Evolutionary conservation across 148 eudicot species (phyloP).

Genomic region (Simmondsia chinensis): DNA sequence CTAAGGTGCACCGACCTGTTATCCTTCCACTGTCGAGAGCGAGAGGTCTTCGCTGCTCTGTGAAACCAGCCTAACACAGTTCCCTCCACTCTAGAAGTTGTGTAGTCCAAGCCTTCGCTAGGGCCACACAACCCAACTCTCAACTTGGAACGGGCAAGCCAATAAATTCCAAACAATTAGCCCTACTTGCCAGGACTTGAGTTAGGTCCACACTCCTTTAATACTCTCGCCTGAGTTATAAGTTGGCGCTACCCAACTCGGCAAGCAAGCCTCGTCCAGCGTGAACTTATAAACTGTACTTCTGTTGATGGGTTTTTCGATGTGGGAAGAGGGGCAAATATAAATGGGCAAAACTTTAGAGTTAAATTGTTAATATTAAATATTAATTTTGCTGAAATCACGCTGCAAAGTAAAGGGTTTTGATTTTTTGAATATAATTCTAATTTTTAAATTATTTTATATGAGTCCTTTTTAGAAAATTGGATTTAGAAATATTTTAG

Average conservation of each 20-base stretch:
- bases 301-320: no score
- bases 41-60: slow-evolving; percentile 19
- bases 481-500: no score
- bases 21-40: slow-evolving; percentile 20
- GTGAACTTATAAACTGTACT: no score
- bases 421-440: no score
- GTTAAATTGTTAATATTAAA: no score
- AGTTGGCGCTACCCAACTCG: slow-evolving; percentile 3
- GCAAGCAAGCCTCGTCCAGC: no score
- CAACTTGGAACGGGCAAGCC: slow-evolving; percentile 18
- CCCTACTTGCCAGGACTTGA: not conserved
- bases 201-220: not conserved
- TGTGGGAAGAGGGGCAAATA: no score
- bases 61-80: slow-evolving; percentile 22
- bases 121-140: slow-evolving; percentile 7
- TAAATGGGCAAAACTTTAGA: no score
- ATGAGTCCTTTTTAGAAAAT: no score
- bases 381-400: no score
- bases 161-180: not conserved
- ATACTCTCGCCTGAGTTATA: slow-evolving; percentile 1
- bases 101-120: slow-evolving; percentile 2
- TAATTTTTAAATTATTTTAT: no score
- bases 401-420: no score
- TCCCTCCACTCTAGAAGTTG: slow-evolving; percentile 6
- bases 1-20: slow-evolving; percentile 6